A percentile compares a stretch with the other conserved stretches of the same genome.
These are phyloP conservation scores for Staphylotrichum tortipilum DNA, from an alignment of 495 filamentous ascomycete species.

Conservation along the genomic window DNA sequence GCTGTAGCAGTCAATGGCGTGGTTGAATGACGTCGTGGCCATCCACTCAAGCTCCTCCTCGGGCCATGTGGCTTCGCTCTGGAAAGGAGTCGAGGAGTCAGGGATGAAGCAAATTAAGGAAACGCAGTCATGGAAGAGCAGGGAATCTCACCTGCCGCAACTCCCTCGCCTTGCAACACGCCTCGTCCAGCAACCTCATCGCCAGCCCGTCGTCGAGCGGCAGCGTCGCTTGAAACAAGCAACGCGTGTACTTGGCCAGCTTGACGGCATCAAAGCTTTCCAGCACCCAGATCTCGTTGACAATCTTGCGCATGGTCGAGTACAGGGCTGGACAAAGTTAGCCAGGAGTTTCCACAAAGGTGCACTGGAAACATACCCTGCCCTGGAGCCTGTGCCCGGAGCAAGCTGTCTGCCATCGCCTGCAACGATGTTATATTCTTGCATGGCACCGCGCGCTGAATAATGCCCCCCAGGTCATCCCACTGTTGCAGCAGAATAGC, in stretches of 20 bases:
- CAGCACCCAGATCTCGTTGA: slow-evolving; percentile 53
- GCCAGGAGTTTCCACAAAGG: neutral
- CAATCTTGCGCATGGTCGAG: slow-evolving; percentile 47
- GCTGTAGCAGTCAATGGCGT: slow-evolving; percentile 62
- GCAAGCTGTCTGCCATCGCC: slow-evolving; percentile 52
- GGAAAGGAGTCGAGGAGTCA: neutral
- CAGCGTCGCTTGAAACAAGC: slow-evolving; percentile 59
- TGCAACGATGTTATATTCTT: slow-evolving; percentile 33
- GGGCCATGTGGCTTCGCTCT: slow-evolving; percentile 50
- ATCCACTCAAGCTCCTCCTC: slow-evolving; percentile 70
- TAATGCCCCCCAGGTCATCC: slow-evolving; percentile 53
- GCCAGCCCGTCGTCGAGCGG: slow-evolving; percentile 35
- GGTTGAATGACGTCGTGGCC: slow-evolving; percentile 64
- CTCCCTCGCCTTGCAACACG: slow-evolving; percentile 40
- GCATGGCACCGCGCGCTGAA: slow-evolving; percentile 43
- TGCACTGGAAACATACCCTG: slow-evolving; percentile 24
- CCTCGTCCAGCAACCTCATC: slow-evolving; percentile 50
- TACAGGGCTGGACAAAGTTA: slow-evolving; percentile 31
- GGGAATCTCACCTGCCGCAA: slow-evolving; percentile 28
- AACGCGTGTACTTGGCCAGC: slow-evolving; percentile 63
- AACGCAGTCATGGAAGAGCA: neutral
- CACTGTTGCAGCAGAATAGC: slow-evolving; percentile 56
- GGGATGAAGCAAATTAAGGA: neutral
- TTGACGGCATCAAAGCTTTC: slow-evolving; percentile 43
- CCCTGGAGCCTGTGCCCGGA: slow-evolving; percentile 46